These are phyloP conservation scores for Cytospora leucostoma DNA, from an alignment of 2,329 filamentous ascomycete species.

Conservation along the genomic window DNA sequence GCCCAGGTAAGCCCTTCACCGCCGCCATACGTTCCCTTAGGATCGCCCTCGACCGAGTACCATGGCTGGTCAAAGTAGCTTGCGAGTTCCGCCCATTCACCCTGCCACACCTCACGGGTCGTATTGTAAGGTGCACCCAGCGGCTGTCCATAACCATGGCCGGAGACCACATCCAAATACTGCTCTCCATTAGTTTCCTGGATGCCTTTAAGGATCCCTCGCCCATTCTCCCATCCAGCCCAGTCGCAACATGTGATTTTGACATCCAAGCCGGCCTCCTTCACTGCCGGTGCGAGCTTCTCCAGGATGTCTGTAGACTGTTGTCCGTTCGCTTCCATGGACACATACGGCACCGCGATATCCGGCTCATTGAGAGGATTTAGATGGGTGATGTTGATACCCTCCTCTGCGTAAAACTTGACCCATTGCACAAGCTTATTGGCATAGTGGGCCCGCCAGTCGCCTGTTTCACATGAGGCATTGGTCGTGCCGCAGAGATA, in stretches of 20 bases:
- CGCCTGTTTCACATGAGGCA: constrained; percentile 11
- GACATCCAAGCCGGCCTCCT: constrained; percentile 15
- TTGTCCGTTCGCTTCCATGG: constrained; percentile 19
- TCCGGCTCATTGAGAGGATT: constrained; percentile 29
- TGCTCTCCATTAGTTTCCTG: constrained; percentile 33
- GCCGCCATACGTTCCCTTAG: constrained; percentile 21
- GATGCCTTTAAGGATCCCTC: constrained; percentile 14
- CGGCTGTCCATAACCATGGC: constrained; percentile 41
- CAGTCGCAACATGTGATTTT: constrained; percentile 19
- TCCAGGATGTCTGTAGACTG: constrained; percentile 21
- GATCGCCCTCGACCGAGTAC: constrained; percentile 17
- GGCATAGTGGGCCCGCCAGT: constrained; percentile 22
- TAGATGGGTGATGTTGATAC: constrained; percentile 28
- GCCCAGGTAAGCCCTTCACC: constrained; percentile 22
- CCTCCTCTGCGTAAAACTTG: constrained; percentile 24
- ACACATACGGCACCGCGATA: constrained; percentile 16
- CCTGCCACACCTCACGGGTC: constrained; percentile 44
- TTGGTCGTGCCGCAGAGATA: constrained; percentile 18
- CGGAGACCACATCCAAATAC: constrained; percentile 43
- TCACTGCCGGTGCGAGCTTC: constrained; percentile 11
- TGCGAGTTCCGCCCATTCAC: constrained; percentile 35
- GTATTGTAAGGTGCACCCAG: constrained; percentile 42
- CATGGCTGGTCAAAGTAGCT: constrained; percentile 23
- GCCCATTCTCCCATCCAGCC: constrained; percentile 15
- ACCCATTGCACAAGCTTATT: constrained; percentile 19